phyloP scores from a whole-genome alignment of 805 yeast genomes.

The Kodamaea neixiangensis region DNA sequence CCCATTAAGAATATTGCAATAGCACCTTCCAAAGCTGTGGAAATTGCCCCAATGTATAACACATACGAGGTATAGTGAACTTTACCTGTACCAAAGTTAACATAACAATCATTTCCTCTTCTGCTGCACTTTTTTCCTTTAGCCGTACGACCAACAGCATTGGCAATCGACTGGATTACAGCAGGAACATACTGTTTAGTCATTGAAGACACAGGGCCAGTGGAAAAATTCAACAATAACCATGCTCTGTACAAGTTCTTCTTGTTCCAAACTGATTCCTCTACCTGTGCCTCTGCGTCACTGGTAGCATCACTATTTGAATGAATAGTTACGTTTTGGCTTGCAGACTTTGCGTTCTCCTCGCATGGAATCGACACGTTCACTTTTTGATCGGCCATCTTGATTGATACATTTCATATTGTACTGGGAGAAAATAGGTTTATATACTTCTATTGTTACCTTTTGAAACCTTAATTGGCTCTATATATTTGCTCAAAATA shows the following conservation, averaged over 20 bases:
- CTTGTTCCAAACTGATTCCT: constrained; percentile 18
- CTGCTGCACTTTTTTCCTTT: constrained; percentile 24
- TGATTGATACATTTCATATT: too few relatives aligned
- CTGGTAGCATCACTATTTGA: neutral
- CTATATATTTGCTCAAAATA: too few relatives aligned
- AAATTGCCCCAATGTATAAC: constrained; percentile 37
- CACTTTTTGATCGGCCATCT: neutral
- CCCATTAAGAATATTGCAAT: constrained; percentile 39
- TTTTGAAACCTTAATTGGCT: too few relatives aligned
- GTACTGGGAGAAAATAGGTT: neutral
- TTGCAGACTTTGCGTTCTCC: neutral
- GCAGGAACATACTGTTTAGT: constrained; percentile 43
- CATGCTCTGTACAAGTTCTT: constrained; percentile 30
- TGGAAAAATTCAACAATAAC: constrained; percentile 40
- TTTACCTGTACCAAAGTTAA: constrained; percentile 32
- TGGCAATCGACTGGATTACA: constrained; percentile 38
- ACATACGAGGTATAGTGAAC: constrained; percentile 40
- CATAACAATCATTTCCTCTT: constrained; percentile 40
- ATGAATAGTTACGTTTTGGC: too few relatives aligned
- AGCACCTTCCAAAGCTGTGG: constrained; percentile 40
- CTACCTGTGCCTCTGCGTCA: neutral
- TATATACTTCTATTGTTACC: too few relatives aligned
- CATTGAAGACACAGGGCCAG: constrained; percentile 47
- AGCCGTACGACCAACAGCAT: constrained; percentile 28
- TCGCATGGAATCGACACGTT: neutral